Conservation (phyloP, 208 protist genomes). For the Sergeia podlipaevii region DNA sequence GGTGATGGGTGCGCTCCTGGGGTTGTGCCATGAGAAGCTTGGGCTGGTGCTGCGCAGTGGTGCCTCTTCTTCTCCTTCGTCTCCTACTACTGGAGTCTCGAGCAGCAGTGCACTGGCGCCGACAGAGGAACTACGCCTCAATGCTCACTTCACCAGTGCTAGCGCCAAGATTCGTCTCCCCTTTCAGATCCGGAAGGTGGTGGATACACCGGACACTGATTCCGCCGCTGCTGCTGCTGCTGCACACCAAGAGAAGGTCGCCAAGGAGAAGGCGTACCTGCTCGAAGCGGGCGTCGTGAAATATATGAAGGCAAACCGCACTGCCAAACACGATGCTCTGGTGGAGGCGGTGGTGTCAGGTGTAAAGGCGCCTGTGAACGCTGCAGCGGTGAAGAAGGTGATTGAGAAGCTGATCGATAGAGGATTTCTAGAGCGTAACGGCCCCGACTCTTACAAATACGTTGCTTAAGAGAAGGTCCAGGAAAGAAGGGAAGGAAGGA, state of each 20-base stretch:
- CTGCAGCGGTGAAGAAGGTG: slow-evolving; percentile 87
- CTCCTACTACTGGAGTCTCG: not conserved
- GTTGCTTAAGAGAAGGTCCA: slow-evolving; percentile 51
- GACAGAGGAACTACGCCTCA: slow-evolving; percentile 35
- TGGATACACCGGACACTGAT: slow-evolving; percentile 6
- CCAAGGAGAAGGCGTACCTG: slow-evolving; percentile 75
- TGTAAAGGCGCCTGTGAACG: slow-evolving; percentile 86
- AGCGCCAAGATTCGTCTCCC: slow-evolving; percentile 37
- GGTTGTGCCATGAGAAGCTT: slow-evolving; percentile 44
- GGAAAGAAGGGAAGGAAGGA: not conserved
- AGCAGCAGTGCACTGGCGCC: slow-evolving; percentile 7
- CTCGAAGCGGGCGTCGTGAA: slow-evolving; percentile 93
- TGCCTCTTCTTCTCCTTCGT: not conserved
- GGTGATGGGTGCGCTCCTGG: slow-evolving; percentile 39
- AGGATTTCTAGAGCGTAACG: slow-evolving; percentile 91
- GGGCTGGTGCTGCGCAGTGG: slow-evolving; percentile 31
- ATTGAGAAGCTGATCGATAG: slow-evolving; percentile 94
- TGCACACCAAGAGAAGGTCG: slow-evolving; percentile 67
- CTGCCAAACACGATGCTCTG: slow-evolving; percentile 80
- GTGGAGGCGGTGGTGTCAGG: slow-evolving; percentile 62
- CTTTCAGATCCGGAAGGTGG: slow-evolving; percentile 12
- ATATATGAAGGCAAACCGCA: slow-evolving; percentile 90
- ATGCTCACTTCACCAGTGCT: slow-evolving; percentile 32
- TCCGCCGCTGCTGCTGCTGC: slow-evolving; percentile 10
- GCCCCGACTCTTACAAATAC: slow-evolving; percentile 83